Evolutionary conservation across 805 yeast genomes (phyloP).

Genomic region (Metschnikowia hibisci): DNA sequence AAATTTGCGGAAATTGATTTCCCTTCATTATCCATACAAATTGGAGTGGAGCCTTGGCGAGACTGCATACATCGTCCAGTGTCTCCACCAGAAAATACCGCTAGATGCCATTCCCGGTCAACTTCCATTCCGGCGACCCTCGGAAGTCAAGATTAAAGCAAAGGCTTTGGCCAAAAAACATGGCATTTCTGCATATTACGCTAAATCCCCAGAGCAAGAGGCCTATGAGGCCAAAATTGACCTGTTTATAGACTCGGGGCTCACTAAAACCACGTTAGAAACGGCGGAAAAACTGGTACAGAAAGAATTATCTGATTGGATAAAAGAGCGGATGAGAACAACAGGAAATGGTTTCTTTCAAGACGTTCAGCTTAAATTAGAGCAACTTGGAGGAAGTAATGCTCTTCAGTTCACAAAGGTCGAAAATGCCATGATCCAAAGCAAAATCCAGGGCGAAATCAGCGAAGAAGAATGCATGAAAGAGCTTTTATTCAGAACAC

Average conservation of each 20-base stretch:
- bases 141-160: slow-evolving; percentile 10
- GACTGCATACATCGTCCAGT: slow-evolving; percentile 7
- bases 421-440: slow-evolving; percentile 22
- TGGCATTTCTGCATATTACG: slow-evolving; percentile 1
- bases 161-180: slow-evolving; percentile 5
- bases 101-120: slow-evolving; percentile 4
- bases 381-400: slow-evolving; percentile 13
- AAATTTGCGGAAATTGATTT: slow-evolving; percentile 7
- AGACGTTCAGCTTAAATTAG: slow-evolving; percentile 13
- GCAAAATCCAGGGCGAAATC: slow-evolving; percentile 13
- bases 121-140: slow-evolving; percentile 12
- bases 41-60: slow-evolving; percentile 14
- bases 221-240: slow-evolving; percentile 12
- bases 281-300: slow-evolving; percentile 14
- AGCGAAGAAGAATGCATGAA: slow-evolving; percentile 14
- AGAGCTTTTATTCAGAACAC: slow-evolving; percentile 26
- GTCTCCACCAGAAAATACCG: slow-evolving; percentile 6
- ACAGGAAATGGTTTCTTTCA: background rate
- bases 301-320: background rate
- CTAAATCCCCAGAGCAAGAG: slow-evolving; percentile 2
- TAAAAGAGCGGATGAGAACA: background rate
- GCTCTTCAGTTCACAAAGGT: slow-evolving; percentile 22
- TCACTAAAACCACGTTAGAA: slow-evolving; percentile 16
- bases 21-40: slow-evolving; percentile 12
- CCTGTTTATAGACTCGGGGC: slow-evolving; percentile 16